Percentiles rank a stretch among this genome's conserved stretches.
Conservation (phyloP, 768 basidiomycete species). For the Boletus edulis region DNA sequence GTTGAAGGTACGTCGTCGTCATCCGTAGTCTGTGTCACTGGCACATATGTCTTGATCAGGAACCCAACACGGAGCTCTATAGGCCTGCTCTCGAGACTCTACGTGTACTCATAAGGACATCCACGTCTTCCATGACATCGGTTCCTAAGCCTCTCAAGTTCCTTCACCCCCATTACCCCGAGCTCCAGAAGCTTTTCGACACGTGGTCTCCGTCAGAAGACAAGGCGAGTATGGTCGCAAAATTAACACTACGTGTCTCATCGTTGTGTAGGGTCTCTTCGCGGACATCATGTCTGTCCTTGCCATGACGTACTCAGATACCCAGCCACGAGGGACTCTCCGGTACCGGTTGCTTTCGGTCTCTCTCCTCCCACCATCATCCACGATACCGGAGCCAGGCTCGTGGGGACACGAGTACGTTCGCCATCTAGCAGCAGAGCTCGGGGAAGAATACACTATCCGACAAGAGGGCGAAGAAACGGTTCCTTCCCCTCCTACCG, state of each 20-base stretch:
- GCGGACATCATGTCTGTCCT: constrained; percentile 97
- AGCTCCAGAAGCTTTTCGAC: constrained; percentile 79
- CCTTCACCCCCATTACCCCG: constrained; percentile 90
- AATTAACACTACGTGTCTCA: not conserved
- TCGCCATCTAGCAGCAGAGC: constrained; percentile 92
- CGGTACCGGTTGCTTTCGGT: constrained; percentile 86
- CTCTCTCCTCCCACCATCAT: constrained; percentile 59
- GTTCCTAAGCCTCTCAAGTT: constrained; percentile 99
- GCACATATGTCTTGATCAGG: constrained; percentile 47
- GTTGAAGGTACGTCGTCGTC: constrained; percentile 61
- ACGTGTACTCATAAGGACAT: constrained; percentile 89
- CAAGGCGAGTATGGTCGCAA: constrained; percentile 39
- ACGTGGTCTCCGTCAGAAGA: constrained; percentile 76
- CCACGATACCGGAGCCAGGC: constrained; percentile 84
- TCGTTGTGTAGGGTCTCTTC: constrained; percentile 69
- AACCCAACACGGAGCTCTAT: constrained; percentile 82
- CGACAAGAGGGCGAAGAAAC: constrained; percentile 57
- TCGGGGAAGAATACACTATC: constrained; percentile 85
- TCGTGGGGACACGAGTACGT: constrained; percentile 99
- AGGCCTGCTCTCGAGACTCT: constrained; percentile 91
- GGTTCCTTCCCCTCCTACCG: constrained; percentile 20
- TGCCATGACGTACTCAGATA: constrained; percentile 99
- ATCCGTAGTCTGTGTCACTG: constrained; percentile 1
- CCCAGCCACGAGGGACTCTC: constrained; percentile 93
- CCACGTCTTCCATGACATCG: constrained; percentile 98